These are phyloP conservation scores for Coprinopsis cinerea DNA, from an alignment of 768 basidiomycete genomes.

Conservation along the genomic window DNA sequence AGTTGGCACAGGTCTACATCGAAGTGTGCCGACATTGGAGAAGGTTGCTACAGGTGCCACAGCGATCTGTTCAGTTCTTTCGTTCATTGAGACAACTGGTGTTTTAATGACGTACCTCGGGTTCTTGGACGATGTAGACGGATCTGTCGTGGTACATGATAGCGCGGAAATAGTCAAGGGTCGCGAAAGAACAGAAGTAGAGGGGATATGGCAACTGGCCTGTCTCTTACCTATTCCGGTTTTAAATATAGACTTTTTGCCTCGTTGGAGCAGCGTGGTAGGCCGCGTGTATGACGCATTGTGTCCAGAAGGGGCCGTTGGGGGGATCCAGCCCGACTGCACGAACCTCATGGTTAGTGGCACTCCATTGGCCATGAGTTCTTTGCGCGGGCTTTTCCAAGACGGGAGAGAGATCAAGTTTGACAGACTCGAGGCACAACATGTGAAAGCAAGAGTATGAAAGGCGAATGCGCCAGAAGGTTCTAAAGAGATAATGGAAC, in stretches of 20 bases:
- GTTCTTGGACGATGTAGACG: not conserved
- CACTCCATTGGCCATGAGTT: too few species aligned
- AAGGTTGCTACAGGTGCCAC: not conserved
- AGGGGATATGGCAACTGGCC: not conserved
- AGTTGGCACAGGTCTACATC: conserved; percentile 51
- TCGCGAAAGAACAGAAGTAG: not conserved
- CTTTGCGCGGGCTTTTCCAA: too few species aligned
- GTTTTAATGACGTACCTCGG: not conserved
- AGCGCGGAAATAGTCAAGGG: not conserved
- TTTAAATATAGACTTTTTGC: not conserved
- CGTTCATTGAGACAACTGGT: not conserved
- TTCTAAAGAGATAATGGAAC: too few species aligned
- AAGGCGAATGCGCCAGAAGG: too few species aligned
- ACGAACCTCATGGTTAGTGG: too few species aligned
- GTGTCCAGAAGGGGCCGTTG: too few species aligned
- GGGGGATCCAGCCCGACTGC: too few species aligned
- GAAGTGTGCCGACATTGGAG: conserved; percentile 2
- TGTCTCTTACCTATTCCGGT: not conserved
- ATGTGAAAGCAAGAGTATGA: too few species aligned
- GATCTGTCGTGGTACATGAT: not conserved
- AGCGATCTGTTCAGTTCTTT: not conserved
- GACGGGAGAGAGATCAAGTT: too few species aligned
- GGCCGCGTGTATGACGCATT: conserved; percentile 10
- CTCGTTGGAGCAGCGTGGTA: conserved; percentile 5
- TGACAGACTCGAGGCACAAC: too few species aligned